A percentile compares a stretch with the other conserved stretches of the same genome.
Conservation (phyloP, 2,329 filamentous ascomycete genomes). For the Aspergillus udagawae region DNA sequence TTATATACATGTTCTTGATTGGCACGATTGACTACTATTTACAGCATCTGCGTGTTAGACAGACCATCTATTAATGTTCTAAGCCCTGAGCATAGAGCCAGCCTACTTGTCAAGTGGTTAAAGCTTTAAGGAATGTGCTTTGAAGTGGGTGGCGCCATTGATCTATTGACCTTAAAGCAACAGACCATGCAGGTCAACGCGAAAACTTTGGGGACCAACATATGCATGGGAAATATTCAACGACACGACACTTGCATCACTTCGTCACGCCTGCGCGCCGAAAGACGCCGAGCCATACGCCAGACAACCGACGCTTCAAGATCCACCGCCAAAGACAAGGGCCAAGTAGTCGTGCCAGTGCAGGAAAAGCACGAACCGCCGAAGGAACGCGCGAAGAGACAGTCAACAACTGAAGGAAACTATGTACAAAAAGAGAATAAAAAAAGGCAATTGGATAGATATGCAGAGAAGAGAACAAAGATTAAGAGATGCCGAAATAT, state of each 20-base stretch:
- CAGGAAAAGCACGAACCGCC: constrained; percentile 4
- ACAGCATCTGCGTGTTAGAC: neutral
- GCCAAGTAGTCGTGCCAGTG: neutral
- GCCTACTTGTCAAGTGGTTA: neutral
- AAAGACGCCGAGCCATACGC: constrained; percentile 21
- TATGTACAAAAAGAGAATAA: constrained; percentile 25
- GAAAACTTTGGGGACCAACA: neutral
- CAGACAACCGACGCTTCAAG: neutral
- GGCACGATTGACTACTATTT: neutral
- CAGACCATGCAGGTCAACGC: neutral
- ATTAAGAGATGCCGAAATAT: constrained; percentile 1
- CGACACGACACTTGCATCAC: constrained; percentile 7
- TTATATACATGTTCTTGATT: neutral
- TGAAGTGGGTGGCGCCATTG: neutral
- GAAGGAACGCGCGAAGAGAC: constrained; percentile 14
- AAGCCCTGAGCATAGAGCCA: neutral
- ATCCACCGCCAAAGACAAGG: constrained; percentile 6
- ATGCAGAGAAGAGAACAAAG: constrained; percentile 5
- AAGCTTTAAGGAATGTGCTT: neutral
- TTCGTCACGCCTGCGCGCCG: constrained; percentile 23
- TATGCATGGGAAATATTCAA: constrained; percentile 10
- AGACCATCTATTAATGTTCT: neutral
- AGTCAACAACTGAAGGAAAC: constrained; percentile 11
- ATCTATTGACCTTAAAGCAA: neutral
- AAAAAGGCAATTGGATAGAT: constrained; percentile 4